phyloP scores from a whole-genome alignment of 2,329 filamentous ascomycete genomes.

The Aspergillus cejpii region DNA sequence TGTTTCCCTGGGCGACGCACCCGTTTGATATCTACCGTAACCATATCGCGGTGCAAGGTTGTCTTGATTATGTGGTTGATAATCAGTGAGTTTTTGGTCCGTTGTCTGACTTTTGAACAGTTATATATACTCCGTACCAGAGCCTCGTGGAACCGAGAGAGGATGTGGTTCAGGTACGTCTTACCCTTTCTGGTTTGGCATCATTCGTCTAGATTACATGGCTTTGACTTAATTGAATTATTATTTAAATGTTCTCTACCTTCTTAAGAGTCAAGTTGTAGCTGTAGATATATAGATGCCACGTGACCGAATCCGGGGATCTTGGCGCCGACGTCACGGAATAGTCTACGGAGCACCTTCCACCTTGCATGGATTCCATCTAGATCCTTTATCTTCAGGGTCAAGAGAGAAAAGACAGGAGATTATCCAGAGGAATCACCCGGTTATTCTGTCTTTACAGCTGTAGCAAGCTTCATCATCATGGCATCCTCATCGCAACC shows the following conservation, averaged over 20 bases:
- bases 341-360: too few relatives aligned
- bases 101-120: background rate
- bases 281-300: background rate
- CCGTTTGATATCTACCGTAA: background rate
- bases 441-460: background rate
- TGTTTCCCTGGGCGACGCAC: background rate
- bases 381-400: background rate
- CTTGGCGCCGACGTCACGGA: slow-evolving; percentile 22
- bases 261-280: too few relatives aligned
- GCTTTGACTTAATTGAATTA: too few relatives aligned
- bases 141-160: too few relatives aligned
- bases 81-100: background rate
- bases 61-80: background rate
- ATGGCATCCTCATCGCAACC: slow-evolving; percentile 67
- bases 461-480: slow-evolving; percentile 12
- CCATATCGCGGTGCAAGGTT: background rate
- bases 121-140: too few relatives aligned
- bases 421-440: background rate
- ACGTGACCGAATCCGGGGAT: slow-evolving; percentile 15
- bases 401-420: background rate
- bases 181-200: background rate
- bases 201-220: too few relatives aligned
- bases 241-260: too few relatives aligned
- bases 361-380: background rate
- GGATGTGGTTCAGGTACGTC: background rate